Percentiles rank a stretch among this genome's conserved stretches.
Conservation (phyloP, 768 basidiomycete genomes). For the Jaapia argillacea region DNA sequence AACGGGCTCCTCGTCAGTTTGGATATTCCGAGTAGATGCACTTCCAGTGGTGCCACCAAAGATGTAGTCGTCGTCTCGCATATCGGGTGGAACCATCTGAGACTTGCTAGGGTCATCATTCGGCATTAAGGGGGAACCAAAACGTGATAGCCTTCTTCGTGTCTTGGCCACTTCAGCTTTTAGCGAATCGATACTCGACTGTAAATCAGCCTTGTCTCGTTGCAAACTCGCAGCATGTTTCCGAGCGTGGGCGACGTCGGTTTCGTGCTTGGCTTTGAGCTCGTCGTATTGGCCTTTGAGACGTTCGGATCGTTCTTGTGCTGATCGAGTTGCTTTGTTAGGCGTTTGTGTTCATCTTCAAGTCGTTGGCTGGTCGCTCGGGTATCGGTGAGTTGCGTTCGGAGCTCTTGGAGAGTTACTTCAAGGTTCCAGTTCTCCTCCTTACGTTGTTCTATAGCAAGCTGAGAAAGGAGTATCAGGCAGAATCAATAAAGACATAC, state of each 20-base stretch:
- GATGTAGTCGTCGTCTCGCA: conserved; percentile 50
- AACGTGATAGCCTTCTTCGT: conserved; percentile 49
- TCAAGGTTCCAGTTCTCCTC: conserved; percentile 99
- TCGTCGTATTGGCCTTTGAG: conserved; percentile 55
- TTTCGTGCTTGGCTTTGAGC: conserved; percentile 86
- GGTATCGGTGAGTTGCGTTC: conserved; percentile 54
- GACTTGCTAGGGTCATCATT: conserved; percentile 29
- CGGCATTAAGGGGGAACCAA: conserved; percentile 69
- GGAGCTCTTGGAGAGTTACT: conserved; percentile 82
- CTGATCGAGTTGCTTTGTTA: conserved; percentile 73
- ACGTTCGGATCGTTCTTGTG: conserved; percentile 83
- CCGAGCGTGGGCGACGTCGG: conserved; percentile 85
- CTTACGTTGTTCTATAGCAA: conserved; percentile 73
- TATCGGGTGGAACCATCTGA: conserved; percentile 41
- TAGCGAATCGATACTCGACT: conserved; percentile 66
- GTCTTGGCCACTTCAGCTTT: conserved; percentile 65
- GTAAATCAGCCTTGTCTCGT: conserved; percentile 89
- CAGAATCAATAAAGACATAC: conserved; percentile 42
- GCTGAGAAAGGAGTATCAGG: too few species aligned
- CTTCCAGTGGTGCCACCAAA: conserved; percentile 54
- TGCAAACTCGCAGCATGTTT: conserved; percentile 80
- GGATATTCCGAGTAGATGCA: conserved; percentile 46
- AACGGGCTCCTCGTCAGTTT: conserved; percentile 18
- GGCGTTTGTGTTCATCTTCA: conserved; percentile 76
- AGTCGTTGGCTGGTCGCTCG: conserved; percentile 58